Evolutionary conservation across 495 filamentous ascomycete species (phyloP).

Genomic region (Penicillium subrubescens): DNA sequence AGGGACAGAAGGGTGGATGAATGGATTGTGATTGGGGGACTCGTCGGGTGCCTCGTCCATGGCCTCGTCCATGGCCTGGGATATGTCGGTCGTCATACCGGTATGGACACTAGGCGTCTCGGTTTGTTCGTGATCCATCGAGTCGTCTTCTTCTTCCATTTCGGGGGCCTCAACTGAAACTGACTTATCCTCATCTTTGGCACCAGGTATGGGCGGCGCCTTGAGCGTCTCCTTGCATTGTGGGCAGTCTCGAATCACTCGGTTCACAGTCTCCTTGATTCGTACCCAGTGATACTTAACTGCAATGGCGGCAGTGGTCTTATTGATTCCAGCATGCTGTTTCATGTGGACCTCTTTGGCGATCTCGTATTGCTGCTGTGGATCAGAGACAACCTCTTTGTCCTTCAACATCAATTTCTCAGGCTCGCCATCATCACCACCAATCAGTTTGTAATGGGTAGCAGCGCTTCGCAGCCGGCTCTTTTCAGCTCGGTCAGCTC

Average conservation of each 20-base stretch:
- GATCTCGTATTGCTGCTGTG: conserved; percentile 89
- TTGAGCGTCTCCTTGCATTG: conserved; percentile 86
- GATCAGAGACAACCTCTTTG: conserved; percentile 94
- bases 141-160: conserved; percentile 20
- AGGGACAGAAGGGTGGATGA: conserved; percentile 31
- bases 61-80: conserved; percentile 38
- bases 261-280: conserved; percentile 95
- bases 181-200: conserved; percentile 31
- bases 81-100: conserved; percentile 15
- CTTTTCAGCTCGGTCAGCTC: conserved; percentile 94
- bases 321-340: conserved; percentile 95
- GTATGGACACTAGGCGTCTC: conserved; percentile 8
- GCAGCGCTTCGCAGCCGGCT: conserved; percentile 88
- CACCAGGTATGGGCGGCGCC: conserved; percentile 39
- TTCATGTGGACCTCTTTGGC: conserved; percentile 71
- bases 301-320: conserved; percentile 91
- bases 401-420: conserved; percentile 95
- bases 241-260: conserved; percentile 88
- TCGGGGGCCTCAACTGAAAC: conserved; percentile 25
- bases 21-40: conserved; percentile 37
- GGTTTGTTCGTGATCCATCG: conserved; percentile 21
- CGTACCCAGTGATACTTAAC: conserved; percentile 97
- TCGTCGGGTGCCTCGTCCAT: conserved; percentile 39
- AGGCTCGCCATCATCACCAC: conserved; percentile 49
- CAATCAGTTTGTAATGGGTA: conserved; percentile 86